Conservation (phyloP, 108 stramenopile genomes). For the Stephanodiscus triporus region DNA sequence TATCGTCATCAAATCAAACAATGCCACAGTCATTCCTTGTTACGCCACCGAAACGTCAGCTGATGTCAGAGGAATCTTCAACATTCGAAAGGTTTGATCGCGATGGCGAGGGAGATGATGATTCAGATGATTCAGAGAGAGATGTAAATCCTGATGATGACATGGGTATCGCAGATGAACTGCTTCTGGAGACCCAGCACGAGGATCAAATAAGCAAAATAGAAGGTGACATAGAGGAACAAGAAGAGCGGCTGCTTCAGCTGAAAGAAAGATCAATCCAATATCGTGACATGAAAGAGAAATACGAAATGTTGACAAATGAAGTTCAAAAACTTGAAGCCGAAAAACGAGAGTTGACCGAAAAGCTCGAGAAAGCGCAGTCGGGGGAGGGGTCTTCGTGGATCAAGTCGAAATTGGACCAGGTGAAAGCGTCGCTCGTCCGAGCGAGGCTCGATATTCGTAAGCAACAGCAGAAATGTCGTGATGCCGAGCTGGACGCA, state of each 20-base stretch:
- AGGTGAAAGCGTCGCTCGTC: conserved; percentile 63
- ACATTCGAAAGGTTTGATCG: conserved; percentile 12
- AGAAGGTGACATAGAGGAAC: conserved; percentile 70
- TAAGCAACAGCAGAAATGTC: conserved; percentile 74
- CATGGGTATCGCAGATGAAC: conserved; percentile 24
- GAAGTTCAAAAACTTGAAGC: conserved; percentile 75
- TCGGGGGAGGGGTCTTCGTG: conserved; percentile 63
- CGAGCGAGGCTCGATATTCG: conserved; percentile 68
- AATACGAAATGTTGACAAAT: conserved; percentile 71
- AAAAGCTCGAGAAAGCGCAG: conserved; percentile 66
- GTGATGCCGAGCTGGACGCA: conserved; percentile 72
- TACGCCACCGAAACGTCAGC: background rate
- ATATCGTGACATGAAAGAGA: conserved; percentile 78
- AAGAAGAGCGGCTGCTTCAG: conserved; percentile 70
- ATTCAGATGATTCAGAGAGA: conserved; percentile 25
- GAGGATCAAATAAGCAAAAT: conserved; percentile 71
- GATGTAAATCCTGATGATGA: conserved; percentile 20
- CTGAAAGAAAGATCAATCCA: conserved; percentile 65
- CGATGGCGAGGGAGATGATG: conserved; percentile 29
- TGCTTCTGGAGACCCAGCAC: conserved; percentile 46
- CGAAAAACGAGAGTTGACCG: conserved; percentile 65
- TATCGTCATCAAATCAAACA: conserved; percentile 1
- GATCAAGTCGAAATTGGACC: conserved; percentile 75
- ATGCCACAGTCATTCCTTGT: conserved; percentile 6
- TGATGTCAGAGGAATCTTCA: conserved; percentile 5